phyloP scores from a whole-genome alignment of 1,284 basidiomycete species.

The Neolentinus lepideus region DNA sequence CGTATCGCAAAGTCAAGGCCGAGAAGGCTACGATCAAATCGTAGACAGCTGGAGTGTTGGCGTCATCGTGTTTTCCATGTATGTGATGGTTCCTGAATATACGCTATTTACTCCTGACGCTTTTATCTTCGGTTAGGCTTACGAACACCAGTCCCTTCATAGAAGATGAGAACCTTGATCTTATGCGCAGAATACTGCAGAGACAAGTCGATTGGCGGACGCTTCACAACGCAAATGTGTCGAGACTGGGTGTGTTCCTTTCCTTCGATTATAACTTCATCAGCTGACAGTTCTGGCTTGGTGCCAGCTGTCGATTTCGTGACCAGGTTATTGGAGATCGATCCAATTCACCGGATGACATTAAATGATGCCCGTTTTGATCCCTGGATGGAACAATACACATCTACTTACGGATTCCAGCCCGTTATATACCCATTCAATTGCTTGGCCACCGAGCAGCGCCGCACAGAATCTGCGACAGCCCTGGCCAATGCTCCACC shows the following conservation, averaged over 20 bases:
- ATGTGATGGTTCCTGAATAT: constrained; percentile 15
- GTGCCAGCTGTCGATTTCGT: constrained; percentile 39
- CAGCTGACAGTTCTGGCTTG: neutral
- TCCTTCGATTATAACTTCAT: neutral
- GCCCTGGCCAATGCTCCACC: constrained; percentile 3
- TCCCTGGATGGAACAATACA: constrained; percentile 46
- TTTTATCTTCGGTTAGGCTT: constrained; percentile 38
- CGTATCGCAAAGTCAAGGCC: constrained; percentile 52
- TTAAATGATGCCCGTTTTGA: constrained; percentile 53
- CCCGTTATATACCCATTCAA: neutral
- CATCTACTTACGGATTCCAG: neutral
- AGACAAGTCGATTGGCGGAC: constrained; percentile 58
- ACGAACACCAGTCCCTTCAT: constrained; percentile 66
- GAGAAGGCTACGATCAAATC: constrained; percentile 72
- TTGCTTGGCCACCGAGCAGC: neutral
- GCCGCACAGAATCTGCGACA: constrained; percentile 4
- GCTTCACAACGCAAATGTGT: constrained; percentile 33
- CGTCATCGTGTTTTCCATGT: constrained; percentile 88
- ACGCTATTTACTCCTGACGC: neutral
- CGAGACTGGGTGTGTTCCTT: constrained; percentile 26
- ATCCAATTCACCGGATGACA: constrained; percentile 51
- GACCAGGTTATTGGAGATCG: constrained; percentile 35
- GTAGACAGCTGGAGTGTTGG: constrained; percentile 95
- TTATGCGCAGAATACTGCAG: constrained; percentile 43
- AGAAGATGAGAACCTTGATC: constrained; percentile 55